phyloP scores from a whole-genome alignment of 768 basidiomycete genomes.

The Lentinula sp. region DNA sequence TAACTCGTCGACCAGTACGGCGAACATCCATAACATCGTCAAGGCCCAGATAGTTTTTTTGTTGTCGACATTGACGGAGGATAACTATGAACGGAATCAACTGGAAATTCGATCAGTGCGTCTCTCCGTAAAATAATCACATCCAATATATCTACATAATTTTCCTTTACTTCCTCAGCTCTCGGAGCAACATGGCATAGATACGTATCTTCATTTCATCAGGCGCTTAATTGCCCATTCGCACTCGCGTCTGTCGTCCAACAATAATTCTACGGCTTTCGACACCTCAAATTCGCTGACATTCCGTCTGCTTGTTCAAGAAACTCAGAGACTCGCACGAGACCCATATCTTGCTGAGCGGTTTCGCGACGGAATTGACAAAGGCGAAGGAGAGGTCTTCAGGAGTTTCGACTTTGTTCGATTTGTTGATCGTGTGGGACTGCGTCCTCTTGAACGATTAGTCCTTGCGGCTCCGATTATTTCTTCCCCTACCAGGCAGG shows the following conservation, averaged over 20 bases:
- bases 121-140: conserved; percentile 14
- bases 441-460: conserved; percentile 74
- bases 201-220: conserved; percentile 97
- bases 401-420: conserved; percentile 78
- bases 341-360: conserved; percentile 89
- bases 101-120: conserved; percentile 91
- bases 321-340: conserved; percentile 82
- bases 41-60: conserved; percentile 98
- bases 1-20: conserved; percentile 61
- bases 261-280: conserved; percentile 55
- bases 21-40: conserved; percentile 89
- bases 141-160: conserved; percentile 6
- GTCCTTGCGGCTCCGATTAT: conserved; percentile 73
- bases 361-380: conserved; percentile 86
- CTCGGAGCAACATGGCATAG: conserved; percentile 93
- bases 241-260: conserved; percentile 59
- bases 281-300: conserved; percentile 76
- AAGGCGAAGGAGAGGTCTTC: conserved; percentile 80
- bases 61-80: conserved; percentile 92
- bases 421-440: conserved; percentile 77
- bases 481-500: conserved; percentile 45
- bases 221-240: conserved; percentile 91
- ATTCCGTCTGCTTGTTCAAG: conserved; percentile 81
- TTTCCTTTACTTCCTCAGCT: conserved; percentile 47
- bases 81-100: conserved; percentile 93